Conservation (phyloP, 176 grass and related monocot species). For the Bromus sterilis region DNA sequence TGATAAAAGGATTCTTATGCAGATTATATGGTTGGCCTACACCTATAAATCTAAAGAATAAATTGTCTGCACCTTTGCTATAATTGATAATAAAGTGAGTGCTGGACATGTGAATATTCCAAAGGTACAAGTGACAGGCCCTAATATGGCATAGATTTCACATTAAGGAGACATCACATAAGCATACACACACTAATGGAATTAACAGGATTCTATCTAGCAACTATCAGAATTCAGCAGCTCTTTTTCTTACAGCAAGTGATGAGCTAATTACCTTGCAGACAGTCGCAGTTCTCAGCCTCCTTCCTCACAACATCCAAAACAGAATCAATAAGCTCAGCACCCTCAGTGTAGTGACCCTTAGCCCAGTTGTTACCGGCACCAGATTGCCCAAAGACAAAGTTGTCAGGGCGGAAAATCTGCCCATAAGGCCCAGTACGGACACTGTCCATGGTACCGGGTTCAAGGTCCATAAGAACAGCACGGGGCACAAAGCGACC, state of each 20-base stretch:
- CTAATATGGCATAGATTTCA: neutral
- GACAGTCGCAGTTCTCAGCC: slow-evolving; percentile 72
- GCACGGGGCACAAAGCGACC: slow-evolving; percentile 63
- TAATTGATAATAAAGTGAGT: neutral
- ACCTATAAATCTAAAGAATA: neutral
- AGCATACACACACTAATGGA: neutral
- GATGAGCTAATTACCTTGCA: slow-evolving; percentile 39
- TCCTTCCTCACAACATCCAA: slow-evolving; percentile 81
- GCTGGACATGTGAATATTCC: neutral
- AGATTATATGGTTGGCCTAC: neutral
- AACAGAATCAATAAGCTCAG: slow-evolving; percentile 69
- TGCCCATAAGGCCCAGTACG: slow-evolving; percentile 61
- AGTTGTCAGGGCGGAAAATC: slow-evolving; percentile 69
- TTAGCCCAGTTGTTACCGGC: slow-evolving; percentile 69
- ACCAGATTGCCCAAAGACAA: slow-evolving; percentile 71
- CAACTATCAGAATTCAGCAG: neutral
- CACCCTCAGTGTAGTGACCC: slow-evolving; percentile 73
- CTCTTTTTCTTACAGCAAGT: too few species aligned
- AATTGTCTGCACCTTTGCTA: neutral
- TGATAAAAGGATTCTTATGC: neutral
- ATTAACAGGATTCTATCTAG: neutral
- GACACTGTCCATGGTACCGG: slow-evolving; percentile 76
- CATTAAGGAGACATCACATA: neutral
- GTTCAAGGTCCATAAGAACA: slow-evolving; percentile 83
- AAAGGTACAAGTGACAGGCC: neutral